A percentile compares a stretch with the other conserved stretches of the same genome.
phyloP scores from a whole-genome alignment of 2,329 filamentous ascomycete genomes.

The Geosmithia morbida region DNA sequence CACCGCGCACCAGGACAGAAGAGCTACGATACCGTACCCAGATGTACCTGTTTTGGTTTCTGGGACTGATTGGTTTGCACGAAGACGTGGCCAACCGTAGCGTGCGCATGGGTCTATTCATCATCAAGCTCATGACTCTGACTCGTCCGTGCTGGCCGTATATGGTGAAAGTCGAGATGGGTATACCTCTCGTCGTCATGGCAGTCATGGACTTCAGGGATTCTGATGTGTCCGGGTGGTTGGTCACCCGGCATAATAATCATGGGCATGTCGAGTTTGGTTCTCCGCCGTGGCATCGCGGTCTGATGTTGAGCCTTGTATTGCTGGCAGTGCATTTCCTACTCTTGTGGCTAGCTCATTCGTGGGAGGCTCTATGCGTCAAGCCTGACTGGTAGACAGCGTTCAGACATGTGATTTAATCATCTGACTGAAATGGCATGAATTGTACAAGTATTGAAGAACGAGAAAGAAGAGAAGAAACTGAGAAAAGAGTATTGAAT shows the following conservation, averaged over 20 bases:
- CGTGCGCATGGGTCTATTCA: slow-evolving; percentile 45
- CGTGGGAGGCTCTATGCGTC: slow-evolving; percentile 18
- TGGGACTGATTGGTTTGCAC: background rate
- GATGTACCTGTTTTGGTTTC: background rate
- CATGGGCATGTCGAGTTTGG: slow-evolving; percentile 6
- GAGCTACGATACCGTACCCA: background rate
- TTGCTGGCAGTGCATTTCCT: slow-evolving; percentile 18
- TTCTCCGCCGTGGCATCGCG: slow-evolving; percentile 8
- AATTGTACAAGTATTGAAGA: background rate
- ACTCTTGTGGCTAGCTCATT: slow-evolving; percentile 17
- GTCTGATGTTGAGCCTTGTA: slow-evolving; percentile 14
- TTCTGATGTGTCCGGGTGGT: slow-evolving; percentile 8
- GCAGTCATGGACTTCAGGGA: slow-evolving; percentile 52
- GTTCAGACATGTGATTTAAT: background rate
- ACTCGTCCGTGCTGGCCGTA: slow-evolving; percentile 58
- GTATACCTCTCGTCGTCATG: slow-evolving; percentile 52
- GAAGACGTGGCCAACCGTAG: slow-evolving; percentile 1
- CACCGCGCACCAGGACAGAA: background rate
- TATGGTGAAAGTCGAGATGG: slow-evolving; percentile 47
- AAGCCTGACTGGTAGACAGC: slow-evolving; percentile 1
- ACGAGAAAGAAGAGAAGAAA: background rate
- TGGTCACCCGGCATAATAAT: slow-evolving; percentile 3
- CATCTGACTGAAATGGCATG: background rate
- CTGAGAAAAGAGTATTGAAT: no score
- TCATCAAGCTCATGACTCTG: slow-evolving; percentile 53